Conservation (phyloP, 139 green algal species). For the Coelastrella sp. region DNA sequence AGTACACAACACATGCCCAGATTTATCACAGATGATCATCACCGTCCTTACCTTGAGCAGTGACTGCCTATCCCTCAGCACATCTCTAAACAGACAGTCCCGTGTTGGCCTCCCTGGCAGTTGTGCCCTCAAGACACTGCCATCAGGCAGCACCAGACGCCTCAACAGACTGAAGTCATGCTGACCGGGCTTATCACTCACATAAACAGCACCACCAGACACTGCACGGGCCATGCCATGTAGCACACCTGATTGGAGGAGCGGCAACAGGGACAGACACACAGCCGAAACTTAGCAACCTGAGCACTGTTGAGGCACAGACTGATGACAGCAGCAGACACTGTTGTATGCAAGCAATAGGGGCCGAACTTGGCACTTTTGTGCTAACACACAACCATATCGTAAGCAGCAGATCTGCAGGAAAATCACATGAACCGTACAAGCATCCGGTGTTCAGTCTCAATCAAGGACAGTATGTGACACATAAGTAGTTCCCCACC, state of each 20-base stretch:
- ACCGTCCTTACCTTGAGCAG: conserved; percentile 92
- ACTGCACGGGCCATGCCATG: conserved; percentile 73
- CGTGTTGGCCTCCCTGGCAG: conserved; percentile 89
- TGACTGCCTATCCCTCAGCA: conserved; percentile 78
- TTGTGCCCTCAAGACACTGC: conserved; percentile 71
- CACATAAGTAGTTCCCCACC: background rate
- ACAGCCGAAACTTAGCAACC: background rate
- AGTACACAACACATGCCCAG: too few species aligned
- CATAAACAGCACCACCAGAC: conserved; percentile 84
- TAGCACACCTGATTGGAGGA: conserved; percentile 59
- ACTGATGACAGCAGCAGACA: background rate
- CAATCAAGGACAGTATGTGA: background rate
- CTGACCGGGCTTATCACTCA: conserved; percentile 85
- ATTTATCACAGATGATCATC: too few species aligned
- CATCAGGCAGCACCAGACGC: conserved; percentile 85
- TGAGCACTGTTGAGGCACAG: background rate
- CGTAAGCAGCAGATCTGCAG: too few species aligned
- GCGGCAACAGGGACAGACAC: too few species aligned
- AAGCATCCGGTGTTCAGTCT: too few species aligned
- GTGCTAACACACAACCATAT: too few species aligned
- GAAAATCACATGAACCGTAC: too few species aligned
- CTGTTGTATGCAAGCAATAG: too few species aligned
- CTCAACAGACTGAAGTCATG: conserved; percentile 85
- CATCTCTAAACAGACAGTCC: conserved; percentile 92
- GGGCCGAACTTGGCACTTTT: too few species aligned